A percentile compares a stretch with the other conserved stretches of the same genome.
These are phyloP conservation scores for Gastrolobium villosum DNA, from an alignment of 306 rosid genomes.

Conservation along the genomic window DNA sequence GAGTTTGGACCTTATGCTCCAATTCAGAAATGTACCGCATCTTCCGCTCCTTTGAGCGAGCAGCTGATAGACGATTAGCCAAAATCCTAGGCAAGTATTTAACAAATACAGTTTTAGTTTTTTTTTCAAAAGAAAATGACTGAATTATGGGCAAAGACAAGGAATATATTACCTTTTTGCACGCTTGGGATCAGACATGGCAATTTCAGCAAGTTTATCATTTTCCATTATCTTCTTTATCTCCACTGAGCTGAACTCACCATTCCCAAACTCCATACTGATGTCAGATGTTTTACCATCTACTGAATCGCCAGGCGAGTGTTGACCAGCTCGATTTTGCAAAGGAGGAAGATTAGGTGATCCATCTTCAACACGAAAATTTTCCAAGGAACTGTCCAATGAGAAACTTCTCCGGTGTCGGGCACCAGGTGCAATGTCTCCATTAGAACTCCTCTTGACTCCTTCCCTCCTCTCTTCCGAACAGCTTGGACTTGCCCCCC, in stretches of 20 bases:
- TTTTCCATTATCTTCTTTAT: constrained; percentile 77
- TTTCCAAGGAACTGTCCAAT: constrained; percentile 80
- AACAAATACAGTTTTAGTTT: neutral
- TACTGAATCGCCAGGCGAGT: constrained; percentile 59
- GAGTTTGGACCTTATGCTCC: constrained; percentile 93
- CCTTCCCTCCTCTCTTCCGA: constrained; percentile 72
- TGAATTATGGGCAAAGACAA: neutral
- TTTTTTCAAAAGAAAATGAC: neutral
- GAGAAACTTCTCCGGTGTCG: constrained; percentile 84
- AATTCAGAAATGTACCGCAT: constrained; percentile 77
- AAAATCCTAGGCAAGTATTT: constrained; percentile 69
- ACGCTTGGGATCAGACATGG: constrained; percentile 87
- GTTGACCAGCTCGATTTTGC: constrained; percentile 57
- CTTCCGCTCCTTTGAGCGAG: constrained; percentile 90
- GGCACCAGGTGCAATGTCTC: constrained; percentile 54
- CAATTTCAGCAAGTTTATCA: constrained; percentile 85
- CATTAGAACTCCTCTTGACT: constrained; percentile 69
- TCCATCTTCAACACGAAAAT: constrained; percentile 66
- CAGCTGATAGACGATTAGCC: constrained; percentile 94
- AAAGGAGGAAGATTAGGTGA: constrained; percentile 58
- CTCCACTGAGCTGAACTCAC: constrained; percentile 74
- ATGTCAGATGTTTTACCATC: constrained; percentile 62
- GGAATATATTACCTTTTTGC: constrained; percentile 71
- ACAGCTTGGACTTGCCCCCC: constrained; percentile 57
- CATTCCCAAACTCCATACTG: constrained; percentile 68